phyloP scores from a whole-genome alignment of 2,329 filamentous ascomycete genomes.

The Penicillium sp. region DNA sequence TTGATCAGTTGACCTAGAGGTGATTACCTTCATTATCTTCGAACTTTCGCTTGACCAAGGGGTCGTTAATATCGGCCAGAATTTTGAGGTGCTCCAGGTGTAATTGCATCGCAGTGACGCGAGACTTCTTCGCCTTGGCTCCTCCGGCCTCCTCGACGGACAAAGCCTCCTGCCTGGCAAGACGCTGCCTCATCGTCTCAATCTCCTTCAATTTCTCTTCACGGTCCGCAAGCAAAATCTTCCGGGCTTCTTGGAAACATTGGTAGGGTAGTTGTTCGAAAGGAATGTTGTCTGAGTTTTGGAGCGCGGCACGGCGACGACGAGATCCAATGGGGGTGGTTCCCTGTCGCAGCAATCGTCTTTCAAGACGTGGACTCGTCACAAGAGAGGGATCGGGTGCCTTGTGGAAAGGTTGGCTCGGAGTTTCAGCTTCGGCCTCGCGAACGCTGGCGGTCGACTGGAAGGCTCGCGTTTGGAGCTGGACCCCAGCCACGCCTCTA shows the following conservation, averaged over 20 bases:
- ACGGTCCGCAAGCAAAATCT: constrained; percentile 75
- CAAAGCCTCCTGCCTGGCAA: constrained; percentile 63
- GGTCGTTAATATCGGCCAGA: constrained; percentile 90
- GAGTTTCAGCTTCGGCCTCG: constrained; percentile 42
- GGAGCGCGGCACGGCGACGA: constrained; percentile 72
- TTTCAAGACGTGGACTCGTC: constrained; percentile 61
- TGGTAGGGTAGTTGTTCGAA: constrained; percentile 96
- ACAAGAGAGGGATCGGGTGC: constrained; percentile 65
- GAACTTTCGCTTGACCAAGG: constrained; percentile 85
- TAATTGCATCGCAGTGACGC: constrained; percentile 66
- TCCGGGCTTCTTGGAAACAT: constrained; percentile 93
- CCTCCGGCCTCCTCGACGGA: constrained; percentile 60
- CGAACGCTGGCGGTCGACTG: constrained; percentile 46
- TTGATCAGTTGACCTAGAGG: neutral
- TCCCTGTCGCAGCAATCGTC: constrained; percentile 64
- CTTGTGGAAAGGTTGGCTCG: constrained; percentile 41
- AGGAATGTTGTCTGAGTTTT: constrained; percentile 64
- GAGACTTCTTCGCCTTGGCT: constrained; percentile 61
- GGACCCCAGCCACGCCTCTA: constrained; percentile 30
- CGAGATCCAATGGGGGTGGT: constrained; percentile 76
- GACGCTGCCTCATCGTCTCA: constrained; percentile 61
- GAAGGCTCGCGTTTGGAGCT: constrained; percentile 46
- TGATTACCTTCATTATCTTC: constrained; percentile 79
- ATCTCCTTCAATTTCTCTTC: constrained; percentile 77
- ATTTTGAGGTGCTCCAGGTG: constrained; percentile 80